phyloP scores from a whole-genome alignment of 2,329 filamentous ascomycete species.

The Sarocladium brachiariae region DNA sequence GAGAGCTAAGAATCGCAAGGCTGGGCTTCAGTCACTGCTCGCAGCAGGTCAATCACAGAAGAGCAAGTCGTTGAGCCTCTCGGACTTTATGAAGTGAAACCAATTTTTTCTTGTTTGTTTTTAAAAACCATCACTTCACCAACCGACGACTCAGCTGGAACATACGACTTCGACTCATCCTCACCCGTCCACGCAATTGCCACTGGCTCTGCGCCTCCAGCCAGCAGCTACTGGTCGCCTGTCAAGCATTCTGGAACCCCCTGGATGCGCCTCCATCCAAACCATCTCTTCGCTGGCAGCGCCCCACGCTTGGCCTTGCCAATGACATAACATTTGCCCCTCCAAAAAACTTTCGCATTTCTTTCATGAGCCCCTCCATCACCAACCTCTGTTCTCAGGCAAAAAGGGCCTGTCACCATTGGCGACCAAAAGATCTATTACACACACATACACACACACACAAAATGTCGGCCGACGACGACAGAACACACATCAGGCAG shows the following conservation, averaged over 20 bases:
- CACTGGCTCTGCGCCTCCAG: background rate
- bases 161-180: no score
- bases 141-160: no score
- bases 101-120: no score
- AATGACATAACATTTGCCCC: constrained; percentile 27
- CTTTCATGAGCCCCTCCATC: constrained; percentile 9
- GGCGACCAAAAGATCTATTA: no score
- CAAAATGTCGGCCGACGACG: constrained; percentile 35
- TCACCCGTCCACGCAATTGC: background rate
- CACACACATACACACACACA: no score
- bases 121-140: no score
- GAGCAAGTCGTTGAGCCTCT: constrained; percentile 40
- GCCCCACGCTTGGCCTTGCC: constrained; percentile 9
- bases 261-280: background rate
- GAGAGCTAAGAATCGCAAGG: constrained; percentile 57
- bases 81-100: constrained; percentile 41
- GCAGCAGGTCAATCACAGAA: constrained; percentile 41
- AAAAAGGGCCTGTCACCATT: no score
- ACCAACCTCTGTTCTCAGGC: no score
- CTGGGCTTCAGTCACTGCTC: constrained; percentile 59
- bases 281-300: no score
- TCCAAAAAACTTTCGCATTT: constrained; percentile 22
- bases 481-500: constrained; percentile 23
- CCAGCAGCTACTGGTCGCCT: background rate
- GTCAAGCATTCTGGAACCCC: constrained; percentile 5